Percentiles rank a stretch among this genome's conserved stretches.
phyloP scores from a whole-genome alignment of 1,139 yeast genomes.

The Yamadazyma dendronema region DNA sequence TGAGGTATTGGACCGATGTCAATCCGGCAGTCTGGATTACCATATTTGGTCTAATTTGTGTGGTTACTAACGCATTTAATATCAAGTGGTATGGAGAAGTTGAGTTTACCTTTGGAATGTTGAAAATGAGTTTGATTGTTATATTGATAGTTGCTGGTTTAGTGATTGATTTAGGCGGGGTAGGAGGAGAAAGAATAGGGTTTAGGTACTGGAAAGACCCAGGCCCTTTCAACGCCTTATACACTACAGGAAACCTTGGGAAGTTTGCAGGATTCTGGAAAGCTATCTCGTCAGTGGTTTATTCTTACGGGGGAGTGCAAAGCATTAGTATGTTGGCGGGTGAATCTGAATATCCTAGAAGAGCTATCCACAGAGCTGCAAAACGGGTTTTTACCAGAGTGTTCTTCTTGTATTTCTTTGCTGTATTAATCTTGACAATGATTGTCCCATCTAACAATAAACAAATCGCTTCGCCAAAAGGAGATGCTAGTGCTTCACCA shows the following conservation, averaged over 20 bases:
- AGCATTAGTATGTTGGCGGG: constrained; percentile 80
- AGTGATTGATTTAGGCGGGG: constrained; percentile 37
- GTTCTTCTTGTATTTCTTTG: constrained; percentile 50
- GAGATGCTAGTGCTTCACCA: constrained; percentile 36
- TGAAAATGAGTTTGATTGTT: constrained; percentile 56
- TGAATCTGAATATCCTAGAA: constrained; percentile 69
- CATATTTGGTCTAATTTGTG: constrained; percentile 33
- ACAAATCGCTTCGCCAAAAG: constrained; percentile 29
- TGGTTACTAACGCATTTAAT: constrained; percentile 37
- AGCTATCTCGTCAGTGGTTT: constrained; percentile 79
- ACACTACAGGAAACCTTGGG: constrained; percentile 59
- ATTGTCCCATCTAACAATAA: constrained; percentile 40
- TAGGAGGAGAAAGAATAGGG: constrained; percentile 39
- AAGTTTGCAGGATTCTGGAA: constrained; percentile 63
- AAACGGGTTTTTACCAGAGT: constrained; percentile 73
- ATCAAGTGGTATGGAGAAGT: constrained; percentile 46
- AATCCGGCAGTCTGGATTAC: constrained; percentile 45
- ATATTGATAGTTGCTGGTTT: constrained; percentile 41
- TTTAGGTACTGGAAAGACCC: constrained; percentile 39
- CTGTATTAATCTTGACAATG: constrained; percentile 44
- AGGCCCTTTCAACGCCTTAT: constrained; percentile 51
- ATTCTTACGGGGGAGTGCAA: constrained; percentile 61
- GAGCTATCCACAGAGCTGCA: constrained; percentile 67
- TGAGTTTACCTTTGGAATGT: constrained; percentile 37
- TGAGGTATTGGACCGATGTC: constrained; percentile 35